Conservation (phyloP, 176 grass and related monocot species). For the Urochloa ruziziensis region DNA sequence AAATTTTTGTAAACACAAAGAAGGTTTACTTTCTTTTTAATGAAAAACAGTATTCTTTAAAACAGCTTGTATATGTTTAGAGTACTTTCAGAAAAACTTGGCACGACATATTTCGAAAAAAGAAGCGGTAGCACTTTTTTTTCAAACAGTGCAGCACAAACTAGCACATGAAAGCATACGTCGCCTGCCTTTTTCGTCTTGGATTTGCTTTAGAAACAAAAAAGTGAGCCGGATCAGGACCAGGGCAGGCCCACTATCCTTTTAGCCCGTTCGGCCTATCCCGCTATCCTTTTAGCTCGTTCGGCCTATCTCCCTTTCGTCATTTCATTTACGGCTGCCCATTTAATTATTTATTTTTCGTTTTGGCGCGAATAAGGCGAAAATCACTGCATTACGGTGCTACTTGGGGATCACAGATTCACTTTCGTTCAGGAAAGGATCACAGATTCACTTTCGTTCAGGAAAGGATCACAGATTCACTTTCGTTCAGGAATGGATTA, state of each 20-base stretch:
- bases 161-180: not conserved
- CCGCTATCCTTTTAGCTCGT: not conserved
- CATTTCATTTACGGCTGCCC: not conserved
- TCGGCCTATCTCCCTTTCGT: not conserved
- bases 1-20: too few species aligned
- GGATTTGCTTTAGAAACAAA: too few species aligned
- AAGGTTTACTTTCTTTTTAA: too few species aligned
- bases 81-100: too few species aligned
- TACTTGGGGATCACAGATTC: not conserved
- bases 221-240: not conserved
- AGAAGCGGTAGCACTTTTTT: too few species aligned
- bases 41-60: too few species aligned
- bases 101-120: too few species aligned
- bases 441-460: not conserved
- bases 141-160: not conserved
- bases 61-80: too few species aligned
- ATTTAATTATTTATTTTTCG: not conserved
- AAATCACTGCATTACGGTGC: not conserved
- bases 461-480: not conserved
- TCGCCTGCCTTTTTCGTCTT: not conserved
- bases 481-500: not conserved
- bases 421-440: not conserved
- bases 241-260: not conserved
- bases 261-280: too few species aligned
- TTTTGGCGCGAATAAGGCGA: too few species aligned